Base-by-base conservation (phyloP, 345 rosid genomes). In the Pugionium cornutum region DNA sequence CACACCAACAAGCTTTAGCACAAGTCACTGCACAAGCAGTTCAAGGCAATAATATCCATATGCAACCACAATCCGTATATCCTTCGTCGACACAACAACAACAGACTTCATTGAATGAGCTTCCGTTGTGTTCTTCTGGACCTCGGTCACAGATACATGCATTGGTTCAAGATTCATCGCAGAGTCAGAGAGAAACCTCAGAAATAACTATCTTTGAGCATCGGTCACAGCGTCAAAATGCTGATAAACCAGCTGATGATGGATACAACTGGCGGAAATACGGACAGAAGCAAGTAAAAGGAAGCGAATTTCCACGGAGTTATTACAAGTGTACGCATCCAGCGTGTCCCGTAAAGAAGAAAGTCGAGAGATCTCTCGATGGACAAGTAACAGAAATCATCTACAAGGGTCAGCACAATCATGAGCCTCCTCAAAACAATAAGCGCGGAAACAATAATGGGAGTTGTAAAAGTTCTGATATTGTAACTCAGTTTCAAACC, bases 221-320 rank as follows among this genome's bases (percentile, higher is more conserved):
- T 36, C 75, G 76, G 37, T 58, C 78, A n/a, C 87, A 78, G 39
- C 73, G 80, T 62, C 48, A 64, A 18, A 45, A 70, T 47, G 74
- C 74, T 50, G 94, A 85, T 52, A 91, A 86, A 75, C 88, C 91
- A 26, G 80, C 86, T 35, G 78, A 74, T 57, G 96, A 91, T 72
- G 85, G 84, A 52, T 88, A 83, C 69, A 91, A 91, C 58, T 91
- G 95, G 98, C 70, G 98, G 9, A 91, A 91, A 75, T 91, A 91
- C 43, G 95, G 96, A 45, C 96, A 91, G 80, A 91, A 91, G 55
- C 92, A 86, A 67, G 91, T 89, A 30, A 91, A 91, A 74, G 96
- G 98, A 2, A 80, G 95, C 58, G 86, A 88, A 54, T 88, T 62
- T 64, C 94, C 91, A 18, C 18, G 18, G 18, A 18, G 18, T 18